phyloP scores from a whole-genome alignment of 192 early-diverging fungal genomes.

The Backusella mclennaniae region DNA sequence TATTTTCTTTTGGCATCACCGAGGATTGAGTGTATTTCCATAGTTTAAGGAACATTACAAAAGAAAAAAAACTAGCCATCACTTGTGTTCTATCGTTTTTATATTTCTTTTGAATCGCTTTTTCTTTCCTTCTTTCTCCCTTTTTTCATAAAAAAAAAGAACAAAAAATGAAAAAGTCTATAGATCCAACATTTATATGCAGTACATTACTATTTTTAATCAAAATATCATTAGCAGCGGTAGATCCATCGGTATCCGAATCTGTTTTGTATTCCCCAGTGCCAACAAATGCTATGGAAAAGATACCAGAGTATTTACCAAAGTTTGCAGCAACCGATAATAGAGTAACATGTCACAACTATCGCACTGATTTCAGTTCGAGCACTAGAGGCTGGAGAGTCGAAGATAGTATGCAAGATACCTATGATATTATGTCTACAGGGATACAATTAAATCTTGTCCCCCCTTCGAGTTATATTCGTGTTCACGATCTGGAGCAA shows the following conservation, averaged over 20 bases:
- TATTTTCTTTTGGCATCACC: not conserved
- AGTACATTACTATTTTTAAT: not conserved
- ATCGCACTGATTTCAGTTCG: slow-evolving; percentile 8
- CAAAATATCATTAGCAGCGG: not conserved
- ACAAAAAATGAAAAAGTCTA: not conserved
- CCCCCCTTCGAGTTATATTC: slow-evolving; percentile 5
- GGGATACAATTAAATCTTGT: slow-evolving; percentile 1
- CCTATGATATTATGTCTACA: not conserved
- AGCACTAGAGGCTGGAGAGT: slow-evolving; percentile 7
- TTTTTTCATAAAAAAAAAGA: not conserved
- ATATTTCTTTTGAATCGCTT: not conserved
- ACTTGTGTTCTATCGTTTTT: not conserved
- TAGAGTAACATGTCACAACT: slow-evolving; percentile 6
- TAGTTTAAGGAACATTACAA: not conserved
- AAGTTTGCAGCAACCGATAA: not conserved
- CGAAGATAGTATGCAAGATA: slow-evolving; percentile 12
- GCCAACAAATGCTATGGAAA: not conserved
- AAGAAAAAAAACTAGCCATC: not conserved
- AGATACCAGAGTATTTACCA: not conserved
- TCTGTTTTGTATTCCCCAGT: not conserved
- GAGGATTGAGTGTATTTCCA: not conserved
- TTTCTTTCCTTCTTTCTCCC: not conserved
- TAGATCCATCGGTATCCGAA: not conserved
- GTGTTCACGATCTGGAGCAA: not conserved
- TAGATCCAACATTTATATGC: not conserved